Percentiles rank a stretch among this genome's conserved stretches.
phyloP scores from a whole-genome alignment of 371 early-diverging fungal species.

The Mucor lusitanicus region DNA sequence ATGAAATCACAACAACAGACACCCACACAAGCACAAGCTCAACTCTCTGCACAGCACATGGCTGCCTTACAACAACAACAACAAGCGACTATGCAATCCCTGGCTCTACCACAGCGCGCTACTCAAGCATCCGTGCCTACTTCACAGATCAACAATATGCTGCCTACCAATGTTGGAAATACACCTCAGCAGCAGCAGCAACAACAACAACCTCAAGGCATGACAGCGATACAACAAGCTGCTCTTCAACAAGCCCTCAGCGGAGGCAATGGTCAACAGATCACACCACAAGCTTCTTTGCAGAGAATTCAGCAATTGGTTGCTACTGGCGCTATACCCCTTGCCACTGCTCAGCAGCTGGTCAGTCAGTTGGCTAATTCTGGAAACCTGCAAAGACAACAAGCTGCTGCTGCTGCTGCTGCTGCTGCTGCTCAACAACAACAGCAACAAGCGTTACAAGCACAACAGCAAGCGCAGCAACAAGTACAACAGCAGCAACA shows the following conservation, averaged over 20 bases:
- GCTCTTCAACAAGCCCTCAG: slow-evolving; percentile 25
- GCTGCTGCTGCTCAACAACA: slow-evolving; percentile 20
- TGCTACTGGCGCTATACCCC: slow-evolving; percentile 25
- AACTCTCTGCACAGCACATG: slow-evolving; percentile 27
- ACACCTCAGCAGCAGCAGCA: background rate
- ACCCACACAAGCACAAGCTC: slow-evolving; percentile 31
- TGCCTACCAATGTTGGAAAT: background rate
- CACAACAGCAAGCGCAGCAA: slow-evolving; percentile 11
- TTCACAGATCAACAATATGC: slow-evolving; percentile 19
- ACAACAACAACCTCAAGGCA: slow-evolving; percentile 3
- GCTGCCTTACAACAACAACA: slow-evolving; percentile 26
- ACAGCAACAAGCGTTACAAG: slow-evolving; percentile 20
- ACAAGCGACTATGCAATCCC: slow-evolving; percentile 21
- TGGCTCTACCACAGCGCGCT: slow-evolving; percentile 10
- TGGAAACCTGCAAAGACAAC: slow-evolving; percentile 27
- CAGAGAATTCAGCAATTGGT: slow-evolving; percentile 41
- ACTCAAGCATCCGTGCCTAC: slow-evolving; percentile 30
- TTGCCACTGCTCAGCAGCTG: slow-evolving; percentile 36
- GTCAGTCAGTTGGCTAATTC: slow-evolving; percentile 29
- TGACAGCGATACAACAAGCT: slow-evolving; percentile 23
- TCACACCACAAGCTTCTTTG: slow-evolving; percentile 22
- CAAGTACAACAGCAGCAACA: slow-evolving; percentile 25
- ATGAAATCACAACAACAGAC: slow-evolving; percentile 26
- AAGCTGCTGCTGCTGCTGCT: slow-evolving; percentile 17
- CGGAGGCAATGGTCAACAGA: slow-evolving; percentile 22